These are phyloP conservation scores for Penicillium chermesinum DNA, from an alignment of 495 filamentous ascomycete genomes.

Conservation along the genomic window DNA sequence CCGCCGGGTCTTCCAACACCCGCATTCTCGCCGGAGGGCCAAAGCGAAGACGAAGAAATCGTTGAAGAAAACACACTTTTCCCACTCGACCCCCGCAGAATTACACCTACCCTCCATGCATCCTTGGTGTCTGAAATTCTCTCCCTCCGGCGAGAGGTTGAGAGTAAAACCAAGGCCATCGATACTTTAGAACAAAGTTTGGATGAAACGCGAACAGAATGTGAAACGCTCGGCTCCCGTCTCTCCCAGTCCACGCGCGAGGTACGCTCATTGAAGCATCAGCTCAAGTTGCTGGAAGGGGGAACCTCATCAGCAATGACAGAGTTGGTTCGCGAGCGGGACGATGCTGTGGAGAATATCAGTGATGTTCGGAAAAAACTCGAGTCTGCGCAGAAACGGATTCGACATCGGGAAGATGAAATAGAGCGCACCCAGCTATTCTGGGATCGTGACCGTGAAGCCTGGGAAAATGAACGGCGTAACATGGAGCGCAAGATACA, in stretches of 20 bases:
- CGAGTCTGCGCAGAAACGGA: constrained; percentile 70
- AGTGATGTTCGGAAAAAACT: constrained; percentile 72
- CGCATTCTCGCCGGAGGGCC: constrained; percentile 37
- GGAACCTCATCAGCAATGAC: constrained; percentile 79
- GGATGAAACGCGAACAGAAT: constrained; percentile 64
- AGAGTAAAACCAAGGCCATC: constrained; percentile 78
- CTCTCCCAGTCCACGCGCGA: constrained; percentile 64
- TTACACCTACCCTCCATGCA: constrained; percentile 92
- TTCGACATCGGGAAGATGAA: constrained; percentile 79
- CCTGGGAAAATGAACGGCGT: constrained; percentile 76
- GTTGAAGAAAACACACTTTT: constrained; percentile 68
- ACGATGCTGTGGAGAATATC: constrained; percentile 71
- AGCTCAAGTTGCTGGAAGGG: constrained; percentile 79
- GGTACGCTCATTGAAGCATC: constrained; percentile 71
- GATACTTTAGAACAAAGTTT: constrained; percentile 75
- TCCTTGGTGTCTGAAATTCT: constrained; percentile 94
- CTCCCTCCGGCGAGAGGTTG: constrained; percentile 76
- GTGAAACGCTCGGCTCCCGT: constrained; percentile 59
- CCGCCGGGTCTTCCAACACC: constrained; percentile 52
- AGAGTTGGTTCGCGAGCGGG: constrained; percentile 78
- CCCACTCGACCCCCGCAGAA: constrained; percentile 79
- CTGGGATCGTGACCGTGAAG: constrained; percentile 76
- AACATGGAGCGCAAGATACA: constrained; percentile 78
- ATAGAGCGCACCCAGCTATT: constrained; percentile 65
- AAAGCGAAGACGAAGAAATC: constrained; percentile 53